Conservation (phyloP, 225 moss, liverwort and hornwort genomes). For the Anthoceros angustus region DNA sequence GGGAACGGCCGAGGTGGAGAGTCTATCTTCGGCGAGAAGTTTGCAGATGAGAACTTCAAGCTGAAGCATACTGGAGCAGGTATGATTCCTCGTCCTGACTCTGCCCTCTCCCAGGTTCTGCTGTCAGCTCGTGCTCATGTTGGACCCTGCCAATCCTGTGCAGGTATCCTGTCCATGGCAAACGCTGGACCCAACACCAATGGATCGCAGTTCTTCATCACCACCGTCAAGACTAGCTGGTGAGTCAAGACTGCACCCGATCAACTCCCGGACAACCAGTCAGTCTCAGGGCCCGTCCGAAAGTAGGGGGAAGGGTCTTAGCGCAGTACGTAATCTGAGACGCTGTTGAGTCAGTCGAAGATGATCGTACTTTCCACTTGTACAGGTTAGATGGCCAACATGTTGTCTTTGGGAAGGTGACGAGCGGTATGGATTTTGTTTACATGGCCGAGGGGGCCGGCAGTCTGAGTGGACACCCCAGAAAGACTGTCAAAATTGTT, state of each 20-base stretch:
- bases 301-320: neutral
- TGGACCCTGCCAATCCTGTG: neutral
- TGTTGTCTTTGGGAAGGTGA: conserved; percentile 39
- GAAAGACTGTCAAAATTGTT: conserved; percentile 5
- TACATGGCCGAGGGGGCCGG: conserved; percentile 11
- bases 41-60: conserved; percentile 82
- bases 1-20: conserved; percentile 91
- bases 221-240: conserved; percentile 92
- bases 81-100: neutral
- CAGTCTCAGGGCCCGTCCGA: neutral
- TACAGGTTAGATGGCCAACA: conserved; percentile 35
- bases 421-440: conserved; percentile 21
- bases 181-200: conserved; percentile 81
- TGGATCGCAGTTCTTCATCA: conserved; percentile 89
- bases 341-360: neutral
- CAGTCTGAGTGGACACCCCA: conserved; percentile 9
- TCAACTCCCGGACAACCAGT: neutral
- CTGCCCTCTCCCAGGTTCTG: neutral
- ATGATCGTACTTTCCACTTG: neutral
- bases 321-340: neutral
- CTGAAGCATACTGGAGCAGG: conserved; percentile 85
- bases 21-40: conserved; percentile 73
- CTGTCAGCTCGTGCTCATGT: too few relatives aligned
- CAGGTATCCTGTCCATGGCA: conserved; percentile 76
- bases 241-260: neutral